Base-by-base conservation (phyloP, 2,329 filamentous ascomycete genomes). In the Sclerotinia borealis region DNA sequence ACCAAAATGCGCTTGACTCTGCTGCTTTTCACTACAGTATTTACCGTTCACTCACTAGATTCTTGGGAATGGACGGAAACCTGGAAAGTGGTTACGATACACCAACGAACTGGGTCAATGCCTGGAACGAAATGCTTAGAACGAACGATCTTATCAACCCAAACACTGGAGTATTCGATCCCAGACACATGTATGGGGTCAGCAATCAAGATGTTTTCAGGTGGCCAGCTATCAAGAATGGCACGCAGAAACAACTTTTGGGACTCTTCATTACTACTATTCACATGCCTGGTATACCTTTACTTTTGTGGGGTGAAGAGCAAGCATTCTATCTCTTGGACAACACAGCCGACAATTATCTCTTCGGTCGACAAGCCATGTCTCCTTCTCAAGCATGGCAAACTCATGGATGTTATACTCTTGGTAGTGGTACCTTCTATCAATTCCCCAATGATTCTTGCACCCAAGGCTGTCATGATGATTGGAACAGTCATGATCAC, bases 171-270 rank as follows among this genome's bases (percentile, higher is more conserved):
- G 73, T 81, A 60, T 85, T 86, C 65, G 85, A 88, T 68, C 85
- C 85, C 4, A 80, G 85, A 1, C 85, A 88, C 70, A 81, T 88
- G 79, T 87, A 82, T 69, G 85, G 85, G 55, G 80, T 81, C 2
- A 85, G 84, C 8, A 88, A 88, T 69, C 85, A 88, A 74, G 85
- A 88, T 70, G 83, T 88, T 9, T 84, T 88, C 68, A 79, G 85
- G 41, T 88, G 85, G 85, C 85, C 85, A 10, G 79, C 83, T 11
- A 76, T 88, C 29, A 76, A 77, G 43, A 79, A 84, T 63, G 85
- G 85, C 4, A 81, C 82, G 0, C 77, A 86, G 68, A 79, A 82
- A 50, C 81, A 84, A 71, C 75, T 87, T 8, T 73, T 87, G 5
- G 85, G 79, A 6, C 76, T 82, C 19, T 87, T 85, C 68, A 78